A percentile compares a stretch with the other conserved stretches of the same genome.
Evolutionary conservation across 2,329 filamentous ascomycete species (phyloP).

Genomic region (Hortaea werneckii): DNA sequence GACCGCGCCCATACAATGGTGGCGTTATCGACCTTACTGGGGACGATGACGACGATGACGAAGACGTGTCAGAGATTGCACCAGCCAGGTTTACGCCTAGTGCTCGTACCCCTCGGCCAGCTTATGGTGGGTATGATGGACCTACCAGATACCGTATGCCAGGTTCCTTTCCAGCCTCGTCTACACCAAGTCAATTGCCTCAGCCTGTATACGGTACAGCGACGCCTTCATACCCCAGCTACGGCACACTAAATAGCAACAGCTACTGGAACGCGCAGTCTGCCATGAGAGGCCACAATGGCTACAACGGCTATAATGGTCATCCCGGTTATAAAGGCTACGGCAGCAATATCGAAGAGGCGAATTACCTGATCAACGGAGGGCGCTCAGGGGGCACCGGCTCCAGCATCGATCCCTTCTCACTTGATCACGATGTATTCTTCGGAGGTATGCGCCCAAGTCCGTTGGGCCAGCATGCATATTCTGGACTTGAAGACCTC

Average conservation of each 20-base stretch:
- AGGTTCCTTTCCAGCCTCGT: neutral
- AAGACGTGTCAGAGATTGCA: constrained; percentile 18
- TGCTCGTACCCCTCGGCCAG: constrained; percentile 2
- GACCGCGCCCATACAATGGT: constrained; percentile 6
- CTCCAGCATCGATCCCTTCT: neutral
- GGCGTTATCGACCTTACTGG: constrained; percentile 25
- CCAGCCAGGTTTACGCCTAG: constrained; percentile 16
- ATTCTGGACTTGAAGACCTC: constrained; percentile 17
- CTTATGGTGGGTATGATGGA: neutral
- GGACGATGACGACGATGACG: constrained; percentile 23
- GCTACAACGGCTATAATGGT: neutral
- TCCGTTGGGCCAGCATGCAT: constrained; percentile 9
- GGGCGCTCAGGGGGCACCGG: constrained; percentile 6
- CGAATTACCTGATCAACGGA: constrained; percentile 11
- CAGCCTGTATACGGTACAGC: neutral
- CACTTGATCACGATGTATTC: constrained; percentile 17
- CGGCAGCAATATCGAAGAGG: constrained; percentile 5
- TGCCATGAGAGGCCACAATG: neutral
- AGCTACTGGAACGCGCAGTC: too few species aligned
- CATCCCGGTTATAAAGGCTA: neutral
- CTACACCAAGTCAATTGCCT: neutral
- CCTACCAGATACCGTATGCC: neutral
- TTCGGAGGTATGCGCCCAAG: constrained; percentile 12
- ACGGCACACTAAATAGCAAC: too few species aligned
- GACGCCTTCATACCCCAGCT: too few species aligned